Percentiles rank a stretch among this genome's conserved stretches.
Evolutionary conservation across 345 rosid genomes (phyloP).

Genomic region (Populus ilicifolia): DNA sequence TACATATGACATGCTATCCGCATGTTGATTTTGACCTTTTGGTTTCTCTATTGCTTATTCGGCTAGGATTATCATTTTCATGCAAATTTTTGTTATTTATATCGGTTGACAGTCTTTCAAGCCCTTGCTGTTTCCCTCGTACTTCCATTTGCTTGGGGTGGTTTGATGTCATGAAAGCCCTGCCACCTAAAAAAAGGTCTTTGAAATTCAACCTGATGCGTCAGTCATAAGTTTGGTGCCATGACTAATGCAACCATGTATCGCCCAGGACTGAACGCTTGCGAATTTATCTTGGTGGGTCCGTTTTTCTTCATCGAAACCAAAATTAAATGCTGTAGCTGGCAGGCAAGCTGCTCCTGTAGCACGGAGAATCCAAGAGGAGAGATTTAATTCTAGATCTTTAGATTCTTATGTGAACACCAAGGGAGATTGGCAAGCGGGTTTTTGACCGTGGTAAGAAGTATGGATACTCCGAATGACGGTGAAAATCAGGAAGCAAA

Average conservation of each 20-base stretch:
- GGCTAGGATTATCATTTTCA: not conserved
- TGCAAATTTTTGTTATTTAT: not conserved
- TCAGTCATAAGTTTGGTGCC: not conserved
- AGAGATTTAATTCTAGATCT: not conserved
- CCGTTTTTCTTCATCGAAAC: not conserved
- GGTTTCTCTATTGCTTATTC: not conserved
- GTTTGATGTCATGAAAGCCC: not conserved
- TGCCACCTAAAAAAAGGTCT: not conserved
- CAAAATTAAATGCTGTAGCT: not conserved
- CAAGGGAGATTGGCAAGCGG: not conserved
- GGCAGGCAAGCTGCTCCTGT: too few species aligned
- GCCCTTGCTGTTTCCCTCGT: not conserved
- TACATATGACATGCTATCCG: conserved; percentile 14
- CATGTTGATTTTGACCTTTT: not conserved
- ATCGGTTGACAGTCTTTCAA: not conserved
- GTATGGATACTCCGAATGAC: not conserved
- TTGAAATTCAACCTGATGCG: not conserved
- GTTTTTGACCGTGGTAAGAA: not conserved
- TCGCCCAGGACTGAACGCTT: not conserved
- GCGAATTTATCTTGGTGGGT: not conserved
- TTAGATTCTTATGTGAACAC: too few species aligned
- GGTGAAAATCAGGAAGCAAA: not conserved
- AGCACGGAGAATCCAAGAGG: not conserved
- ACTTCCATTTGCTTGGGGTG: not conserved
- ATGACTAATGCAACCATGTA: not conserved